Percentiles rank a stretch among this genome's conserved stretches.
Conservation (phyloP, 2,329 filamentous ascomycete species). For the Colletotrichum australisinense region DNA sequence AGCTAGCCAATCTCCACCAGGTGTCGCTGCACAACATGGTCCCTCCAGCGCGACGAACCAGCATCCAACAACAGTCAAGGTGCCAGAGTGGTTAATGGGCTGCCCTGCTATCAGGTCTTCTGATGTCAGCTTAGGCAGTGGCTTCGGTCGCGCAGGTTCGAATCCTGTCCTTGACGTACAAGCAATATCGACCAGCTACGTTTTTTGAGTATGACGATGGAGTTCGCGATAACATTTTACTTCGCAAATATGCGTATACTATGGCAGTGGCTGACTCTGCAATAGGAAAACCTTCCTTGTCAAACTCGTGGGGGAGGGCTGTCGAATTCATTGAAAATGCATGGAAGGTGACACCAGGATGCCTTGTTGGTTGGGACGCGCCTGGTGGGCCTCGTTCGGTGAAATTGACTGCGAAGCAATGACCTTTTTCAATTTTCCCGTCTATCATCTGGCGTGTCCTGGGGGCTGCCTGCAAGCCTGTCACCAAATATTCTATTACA, state of each 20-base stretch:
- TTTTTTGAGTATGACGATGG: background rate
- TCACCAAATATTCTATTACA: background rate
- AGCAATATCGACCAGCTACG: accelerated
- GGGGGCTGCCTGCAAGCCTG: background rate
- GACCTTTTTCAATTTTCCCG: background rate
- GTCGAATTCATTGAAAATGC: no score
- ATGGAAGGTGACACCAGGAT: background rate
- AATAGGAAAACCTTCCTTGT: background rate
- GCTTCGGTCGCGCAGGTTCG: constrained; percentile 36
- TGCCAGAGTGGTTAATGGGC: constrained; percentile 37
- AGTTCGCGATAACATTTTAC: background rate
- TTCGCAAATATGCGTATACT: background rate
- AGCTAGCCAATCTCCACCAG: background rate
- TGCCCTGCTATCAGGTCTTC: constrained; percentile 28
- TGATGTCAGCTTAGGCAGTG: constrained; percentile 23
- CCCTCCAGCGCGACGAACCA: accelerated
- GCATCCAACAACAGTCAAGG: constrained; percentile 9
- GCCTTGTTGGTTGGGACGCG: background rate
- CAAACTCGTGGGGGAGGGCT: background rate
- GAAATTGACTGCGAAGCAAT: background rate
- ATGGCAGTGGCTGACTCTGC: background rate
- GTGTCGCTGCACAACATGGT: no score
- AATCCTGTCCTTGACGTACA: constrained; percentile 34
- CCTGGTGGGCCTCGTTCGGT: background rate
- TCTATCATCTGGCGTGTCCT: background rate